Conservation (phyloP, 192 early-diverging fungal species). For the Coemansia umbellata region DNA sequence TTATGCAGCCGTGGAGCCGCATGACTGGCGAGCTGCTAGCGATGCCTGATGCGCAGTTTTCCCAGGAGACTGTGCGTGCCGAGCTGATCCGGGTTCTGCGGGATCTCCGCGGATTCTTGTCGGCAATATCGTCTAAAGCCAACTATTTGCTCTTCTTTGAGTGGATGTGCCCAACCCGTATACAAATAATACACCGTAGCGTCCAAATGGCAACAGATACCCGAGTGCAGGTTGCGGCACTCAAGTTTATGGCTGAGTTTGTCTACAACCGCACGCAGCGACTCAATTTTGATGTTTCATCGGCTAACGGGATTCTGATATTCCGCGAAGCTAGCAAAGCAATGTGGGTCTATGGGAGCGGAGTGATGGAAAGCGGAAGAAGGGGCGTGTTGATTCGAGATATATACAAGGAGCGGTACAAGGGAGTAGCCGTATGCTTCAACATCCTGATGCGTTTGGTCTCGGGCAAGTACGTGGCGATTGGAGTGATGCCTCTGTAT, state of each 20-base stretch:
- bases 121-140: slow-evolving; percentile 57
- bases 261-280: slow-evolving; percentile 75
- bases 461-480: slow-evolving; percentile 80
- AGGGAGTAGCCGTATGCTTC: slow-evolving; percentile 76
- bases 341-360: slow-evolving; percentile 56
- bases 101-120: slow-evolving; percentile 74
- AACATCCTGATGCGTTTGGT: slow-evolving; percentile 64
- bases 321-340: slow-evolving; percentile 82
- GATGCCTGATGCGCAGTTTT: slow-evolving; percentile 54
- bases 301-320: slow-evolving; percentile 82
- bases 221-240: slow-evolving; percentile 60
- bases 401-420: slow-evolving; percentile 60
- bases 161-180: slow-evolving; percentile 77
- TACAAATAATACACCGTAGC: slow-evolving; percentile 59
- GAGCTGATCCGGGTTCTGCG: slow-evolving; percentile 62
- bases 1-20: slow-evolving; percentile 66
- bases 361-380: slow-evolving; percentile 8
- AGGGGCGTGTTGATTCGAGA: slow-evolving; percentile 24
- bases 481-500: slow-evolving; percentile 89
- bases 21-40: slow-evolving; percentile 54
- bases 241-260: slow-evolving; percentile 81
- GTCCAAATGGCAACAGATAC: slow-evolving; percentile 61
- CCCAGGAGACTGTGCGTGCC: slow-evolving; percentile 43
- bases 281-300: slow-evolving; percentile 78
- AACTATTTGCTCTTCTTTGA: slow-evolving; percentile 73